These are phyloP conservation scores for Tylopilus sp. DNA, from an alignment of 768 basidiomycete species.

Conservation along the genomic window DNA sequence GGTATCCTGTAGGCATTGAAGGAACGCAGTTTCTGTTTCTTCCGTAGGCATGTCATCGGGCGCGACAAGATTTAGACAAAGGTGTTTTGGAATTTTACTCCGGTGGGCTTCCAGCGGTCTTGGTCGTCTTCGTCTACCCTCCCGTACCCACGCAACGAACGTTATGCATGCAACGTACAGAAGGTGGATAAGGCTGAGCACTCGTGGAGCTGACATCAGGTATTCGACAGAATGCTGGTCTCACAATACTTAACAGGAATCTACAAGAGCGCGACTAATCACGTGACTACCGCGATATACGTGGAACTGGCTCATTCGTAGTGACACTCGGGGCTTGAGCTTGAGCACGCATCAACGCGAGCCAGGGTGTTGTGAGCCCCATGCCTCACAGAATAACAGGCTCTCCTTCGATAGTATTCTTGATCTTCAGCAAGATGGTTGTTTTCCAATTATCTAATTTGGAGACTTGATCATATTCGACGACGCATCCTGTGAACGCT, in stretches of 20 bases:
- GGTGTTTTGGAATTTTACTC: conserved; percentile 58
- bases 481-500: conserved; percentile 77
- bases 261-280: background rate
- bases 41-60: conserved; percentile 36
- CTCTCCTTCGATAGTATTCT: conserved; percentile 69
- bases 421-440: conserved; percentile 82
- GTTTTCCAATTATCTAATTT: conserved; percentile 99
- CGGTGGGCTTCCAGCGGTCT: conserved; percentile 49
- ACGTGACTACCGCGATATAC: conserved; percentile 22
- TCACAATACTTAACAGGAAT: too few relatives aligned
- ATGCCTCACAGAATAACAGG: conserved; percentile 32
- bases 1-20: conserved; percentile 51
- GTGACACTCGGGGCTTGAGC: background rate
- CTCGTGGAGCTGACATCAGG: conserved; percentile 40
- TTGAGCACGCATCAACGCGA: background rate
- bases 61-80: conserved; percentile 62
- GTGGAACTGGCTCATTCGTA: conserved; percentile 14
- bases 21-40: conserved; percentile 40
- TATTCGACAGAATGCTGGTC: too few relatives aligned
- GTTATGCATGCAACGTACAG: conserved; percentile 47
- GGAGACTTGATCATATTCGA: conserved; percentile 87
- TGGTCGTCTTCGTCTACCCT: conserved; percentile 37
- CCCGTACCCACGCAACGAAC: conserved; percentile 40
- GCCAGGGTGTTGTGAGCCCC: background rate
- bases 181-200: conserved; percentile 56